Evolutionary conservation across 164 flowering plant genomes (phyloP).

Genomic region (Macadamia integrifolia): DNA sequence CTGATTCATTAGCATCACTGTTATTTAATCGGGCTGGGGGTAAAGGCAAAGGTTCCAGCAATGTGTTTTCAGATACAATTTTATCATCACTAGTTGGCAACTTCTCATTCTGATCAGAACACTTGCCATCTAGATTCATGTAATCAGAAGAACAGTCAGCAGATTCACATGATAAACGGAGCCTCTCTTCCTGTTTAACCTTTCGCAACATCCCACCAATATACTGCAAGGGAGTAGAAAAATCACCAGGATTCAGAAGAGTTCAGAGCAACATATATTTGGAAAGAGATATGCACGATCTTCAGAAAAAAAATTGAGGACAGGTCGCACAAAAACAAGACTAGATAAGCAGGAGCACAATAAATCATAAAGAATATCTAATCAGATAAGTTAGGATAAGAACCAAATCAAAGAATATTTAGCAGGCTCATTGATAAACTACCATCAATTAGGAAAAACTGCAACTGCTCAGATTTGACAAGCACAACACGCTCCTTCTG

Average conservation of each 20-base stretch:
- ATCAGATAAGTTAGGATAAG: background rate
- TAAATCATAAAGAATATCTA: background rate
- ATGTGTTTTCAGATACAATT: constrained; percentile 23
- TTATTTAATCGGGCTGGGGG: constrained; percentile 18
- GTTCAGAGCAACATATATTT: background rate
- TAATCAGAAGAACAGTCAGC: constrained; percentile 30
- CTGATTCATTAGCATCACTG: constrained; percentile 16
- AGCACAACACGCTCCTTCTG: no score
- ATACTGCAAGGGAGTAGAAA: constrained; percentile 22
- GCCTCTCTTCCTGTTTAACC: constrained; percentile 41
- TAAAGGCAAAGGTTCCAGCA: constrained; percentile 40
- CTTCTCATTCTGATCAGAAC: constrained; percentile 25
- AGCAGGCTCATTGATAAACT: background rate
- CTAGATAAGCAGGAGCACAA: background rate
- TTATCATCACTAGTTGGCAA: constrained; percentile 28
- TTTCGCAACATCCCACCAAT: constrained; percentile 44
- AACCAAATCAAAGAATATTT: background rate
- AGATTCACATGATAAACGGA: constrained; percentile 30
- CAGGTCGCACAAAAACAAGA: background rate
- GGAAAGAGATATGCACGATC: background rate
- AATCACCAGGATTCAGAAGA: constrained; percentile 6
- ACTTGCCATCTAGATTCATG: constrained; percentile 21
- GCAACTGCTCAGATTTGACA: no score
- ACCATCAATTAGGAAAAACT: background rate
- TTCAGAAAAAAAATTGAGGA: background rate